Percentiles rank a stretch among this genome's conserved stretches.
Evolutionary conservation across 2,329 filamentous ascomycete species (phyloP).

Genomic region (Cercospora zeina): DNA sequence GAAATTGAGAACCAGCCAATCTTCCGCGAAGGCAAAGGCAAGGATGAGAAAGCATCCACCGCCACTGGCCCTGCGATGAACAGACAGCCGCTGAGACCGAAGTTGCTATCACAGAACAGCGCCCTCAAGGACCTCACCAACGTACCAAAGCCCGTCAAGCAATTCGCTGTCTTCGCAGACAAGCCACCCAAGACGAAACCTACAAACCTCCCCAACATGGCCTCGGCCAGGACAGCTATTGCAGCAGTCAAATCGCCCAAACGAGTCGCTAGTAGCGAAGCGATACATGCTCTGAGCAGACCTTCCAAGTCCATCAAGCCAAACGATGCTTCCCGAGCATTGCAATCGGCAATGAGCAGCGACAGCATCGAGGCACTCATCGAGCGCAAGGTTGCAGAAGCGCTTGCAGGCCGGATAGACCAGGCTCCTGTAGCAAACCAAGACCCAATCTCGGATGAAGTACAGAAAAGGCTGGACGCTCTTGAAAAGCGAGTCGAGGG

Average conservation of each 20-base stretch:
- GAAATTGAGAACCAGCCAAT: constrained; percentile 96
- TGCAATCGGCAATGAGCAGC: constrained; percentile 46
- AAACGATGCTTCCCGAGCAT: constrained; percentile 33
- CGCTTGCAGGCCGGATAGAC: constrained; percentile 71
- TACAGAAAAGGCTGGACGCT: constrained; percentile 77
- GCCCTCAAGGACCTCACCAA: constrained; percentile 54
- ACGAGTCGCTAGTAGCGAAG: constrained; percentile 49
- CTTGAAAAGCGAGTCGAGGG: constrained; percentile 82
- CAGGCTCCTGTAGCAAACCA: constrained; percentile 25
- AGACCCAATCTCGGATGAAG: constrained; percentile 65
- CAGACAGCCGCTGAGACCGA: constrained; percentile 76
- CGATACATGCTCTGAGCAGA: constrained; percentile 39
- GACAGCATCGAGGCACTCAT: constrained; percentile 87
- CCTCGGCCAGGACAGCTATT: constrained; percentile 24
- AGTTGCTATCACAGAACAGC: constrained; percentile 72
- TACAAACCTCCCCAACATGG: constrained; percentile 33
- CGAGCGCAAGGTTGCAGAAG: constrained; percentile 86
- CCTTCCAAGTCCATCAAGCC: constrained; percentile 45
- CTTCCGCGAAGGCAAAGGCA: constrained; percentile 51
- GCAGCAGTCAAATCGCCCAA: constrained; percentile 38
- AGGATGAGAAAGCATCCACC: constrained; percentile 41
- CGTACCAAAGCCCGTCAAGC: constrained; percentile 71
- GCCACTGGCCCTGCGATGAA: constrained; percentile 44
- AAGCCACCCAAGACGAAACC: constrained; percentile 53
- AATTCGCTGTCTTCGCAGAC: constrained; percentile 85